Evolutionary conservation across 2,329 filamentous ascomycete species (phyloP).

Genomic region (Lasiodiplodia hormozganensis): DNA sequence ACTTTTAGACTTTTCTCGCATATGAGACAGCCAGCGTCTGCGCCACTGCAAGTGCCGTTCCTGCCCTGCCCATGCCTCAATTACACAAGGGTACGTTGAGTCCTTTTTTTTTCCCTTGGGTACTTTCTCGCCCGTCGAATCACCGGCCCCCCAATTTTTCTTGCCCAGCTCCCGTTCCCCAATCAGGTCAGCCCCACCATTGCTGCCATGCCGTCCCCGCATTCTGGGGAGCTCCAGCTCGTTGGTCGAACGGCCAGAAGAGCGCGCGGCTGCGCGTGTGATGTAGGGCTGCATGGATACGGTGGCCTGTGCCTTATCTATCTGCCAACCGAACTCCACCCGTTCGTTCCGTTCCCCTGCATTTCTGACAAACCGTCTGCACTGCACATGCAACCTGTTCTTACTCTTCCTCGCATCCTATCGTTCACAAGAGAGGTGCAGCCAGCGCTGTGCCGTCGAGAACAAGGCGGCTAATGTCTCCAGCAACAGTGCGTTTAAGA

Average conservation of each 20-base stretch:
- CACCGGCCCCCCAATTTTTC: background rate
- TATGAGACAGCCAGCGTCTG: conserved; percentile 9
- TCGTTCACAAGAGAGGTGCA: background rate
- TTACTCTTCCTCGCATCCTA: background rate
- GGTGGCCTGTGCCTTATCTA: conserved; percentile 7
- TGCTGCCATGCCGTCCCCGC: background rate
- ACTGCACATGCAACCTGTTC: background rate
- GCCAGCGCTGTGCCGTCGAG: background rate
- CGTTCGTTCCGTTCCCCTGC: background rate
- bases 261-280: background rate
- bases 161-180: background rate
- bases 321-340: background rate
- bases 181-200: background rate
- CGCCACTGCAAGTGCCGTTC: conserved; percentile 7
- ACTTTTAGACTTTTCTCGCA: conserved; percentile 13
- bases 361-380: background rate
- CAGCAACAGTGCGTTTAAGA: background rate
- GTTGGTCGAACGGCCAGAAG: background rate
- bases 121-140: background rate
- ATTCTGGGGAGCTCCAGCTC: background rate
- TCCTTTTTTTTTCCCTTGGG: background rate
- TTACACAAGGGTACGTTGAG: conserved; percentile 16
- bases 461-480: background rate
- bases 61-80: conserved; percentile 9
- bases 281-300: conserved; percentile 16